Evolutionary conservation across 768 basidiomycete genomes (phyloP).

Genomic region (Leccinellum albellum): DNA sequence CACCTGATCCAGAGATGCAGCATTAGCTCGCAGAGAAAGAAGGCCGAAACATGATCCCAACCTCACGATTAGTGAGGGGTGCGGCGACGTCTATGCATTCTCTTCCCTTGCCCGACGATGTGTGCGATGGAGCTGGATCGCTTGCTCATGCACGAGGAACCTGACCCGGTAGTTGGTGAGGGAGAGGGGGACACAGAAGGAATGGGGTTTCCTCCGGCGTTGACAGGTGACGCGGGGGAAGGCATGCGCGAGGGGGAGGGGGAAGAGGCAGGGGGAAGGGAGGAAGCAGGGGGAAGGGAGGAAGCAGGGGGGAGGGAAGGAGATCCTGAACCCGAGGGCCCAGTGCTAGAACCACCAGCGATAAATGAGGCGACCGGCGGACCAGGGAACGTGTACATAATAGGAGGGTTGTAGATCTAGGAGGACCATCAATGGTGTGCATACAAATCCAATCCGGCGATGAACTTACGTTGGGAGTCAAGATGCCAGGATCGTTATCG

Average conservation of each 20-base stretch:
- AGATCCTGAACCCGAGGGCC: constrained; percentile 4
- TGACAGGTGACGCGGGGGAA: not conserved
- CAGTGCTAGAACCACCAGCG: constrained; percentile 8
- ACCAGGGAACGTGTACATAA: constrained; percentile 49
- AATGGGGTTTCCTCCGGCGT: not conserved
- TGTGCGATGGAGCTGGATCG: constrained; percentile 4
- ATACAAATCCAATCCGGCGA: not conserved
- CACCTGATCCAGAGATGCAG: constrained; percentile 9
- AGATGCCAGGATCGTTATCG: constrained; percentile 66
- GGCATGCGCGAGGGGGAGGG: not conserved
- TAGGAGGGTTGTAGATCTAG: constrained; percentile 27
- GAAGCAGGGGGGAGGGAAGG: not conserved
- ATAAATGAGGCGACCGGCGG: constrained; percentile 43
- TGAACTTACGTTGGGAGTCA: constrained; percentile 40
- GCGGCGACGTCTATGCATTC: constrained; percentile 19
- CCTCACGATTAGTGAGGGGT: constrained; percentile 7
- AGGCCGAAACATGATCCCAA: no score
- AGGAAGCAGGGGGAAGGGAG: not conserved
- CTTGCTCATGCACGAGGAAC: constrained; percentile 11
- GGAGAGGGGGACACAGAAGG: not conserved
- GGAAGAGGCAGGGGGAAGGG: not conserved
- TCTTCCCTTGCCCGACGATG: not conserved
- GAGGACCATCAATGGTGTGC: not conserved
- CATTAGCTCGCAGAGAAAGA: not conserved
- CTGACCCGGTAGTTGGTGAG: constrained; percentile 4